Conservation (phyloP, 306 rosid species). For the Rubus idaeus region DNA sequence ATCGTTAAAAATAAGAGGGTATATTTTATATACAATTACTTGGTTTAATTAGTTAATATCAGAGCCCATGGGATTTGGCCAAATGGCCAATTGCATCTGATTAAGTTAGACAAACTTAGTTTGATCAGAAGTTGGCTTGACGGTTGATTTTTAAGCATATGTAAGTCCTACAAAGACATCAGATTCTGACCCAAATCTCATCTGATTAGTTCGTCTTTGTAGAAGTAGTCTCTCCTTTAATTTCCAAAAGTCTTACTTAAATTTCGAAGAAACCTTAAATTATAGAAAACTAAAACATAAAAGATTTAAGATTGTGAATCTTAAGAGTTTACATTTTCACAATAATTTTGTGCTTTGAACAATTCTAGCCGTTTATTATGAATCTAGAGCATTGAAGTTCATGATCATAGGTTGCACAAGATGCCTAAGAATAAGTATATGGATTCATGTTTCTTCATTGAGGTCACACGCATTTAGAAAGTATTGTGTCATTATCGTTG, state of each 20-base stretch:
- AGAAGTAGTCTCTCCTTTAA: neutral
- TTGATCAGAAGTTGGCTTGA: conserved; percentile 6
- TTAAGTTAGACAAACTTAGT: neutral
- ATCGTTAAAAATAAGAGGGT: neutral
- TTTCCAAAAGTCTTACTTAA: too few species aligned
- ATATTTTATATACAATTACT: neutral
- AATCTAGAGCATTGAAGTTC: too few species aligned
- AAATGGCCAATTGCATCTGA: neutral
- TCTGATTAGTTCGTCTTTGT: neutral
- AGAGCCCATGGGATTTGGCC: conserved; percentile 2
- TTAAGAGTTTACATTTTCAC: too few species aligned
- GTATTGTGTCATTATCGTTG: too few species aligned
- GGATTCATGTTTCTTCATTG: too few species aligned
- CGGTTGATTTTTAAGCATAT: neutral
- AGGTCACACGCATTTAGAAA: too few species aligned
- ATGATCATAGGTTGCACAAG: too few species aligned
- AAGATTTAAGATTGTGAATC: neutral
- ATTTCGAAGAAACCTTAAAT: too few species aligned
- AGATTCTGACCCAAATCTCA: neutral
- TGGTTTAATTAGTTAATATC: neutral
- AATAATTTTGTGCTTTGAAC: neutral
- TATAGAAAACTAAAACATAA: too few species aligned
- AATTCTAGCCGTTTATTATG: too few species aligned
- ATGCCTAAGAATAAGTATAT: too few species aligned
- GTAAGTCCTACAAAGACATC: neutral